Evolutionary conservation across 352 stramenopile species (phyloP), one percentile per base, ranked within the genome.

Genomic region (Pythium aphanidermatum): DNA sequence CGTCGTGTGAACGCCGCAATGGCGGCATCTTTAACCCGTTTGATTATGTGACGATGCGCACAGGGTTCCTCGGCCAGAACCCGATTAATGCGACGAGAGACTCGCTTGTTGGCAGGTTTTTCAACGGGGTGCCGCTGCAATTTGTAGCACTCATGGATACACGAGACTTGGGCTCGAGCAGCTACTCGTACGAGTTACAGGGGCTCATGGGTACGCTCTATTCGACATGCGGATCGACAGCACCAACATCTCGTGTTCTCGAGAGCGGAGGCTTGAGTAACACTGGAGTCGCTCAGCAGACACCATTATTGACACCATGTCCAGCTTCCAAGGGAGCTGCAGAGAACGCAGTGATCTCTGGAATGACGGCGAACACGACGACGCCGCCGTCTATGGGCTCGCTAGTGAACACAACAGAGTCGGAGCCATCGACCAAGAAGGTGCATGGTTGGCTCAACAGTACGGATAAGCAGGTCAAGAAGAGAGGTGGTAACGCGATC

Each of bases 41-140:
- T 0, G 71, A 84, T 28, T 11, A 57, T 63, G 32, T 52, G 21
- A 64, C 55, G 3, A 73, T 80, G 63, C 72, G 65, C 20, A 82
- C 64, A 0, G 71, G 60, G 9, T 44, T 62, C 9, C 51, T 61
- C 8, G 68, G 68, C 1, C 35, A 36, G 2, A 74, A 70, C 30
- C 54, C 65, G 0, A 21, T 43, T 20, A 40, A 47, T 34, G 45
- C 59, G 16, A 39, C 30, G 33, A 19, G 6, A 4, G 46, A 63
- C 30, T 2, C 35, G 1, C 14, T 33, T 4, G 20, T 63, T 12
- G 39, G 48, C 17, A 26, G 31, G 24, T 63, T 29, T 28, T 53
- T 63, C 20, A 1, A 20, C 12, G 33, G n/a, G 2, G 17, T 61
- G 13, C 44, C 43, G 21, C 16, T 34, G 23, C 30, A 51, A 28